Evolutionary conservation across 441 rosid species (phyloP), one percentile per base, ranked within the genome.

Genomic region (Isatis lusitanica): DNA sequence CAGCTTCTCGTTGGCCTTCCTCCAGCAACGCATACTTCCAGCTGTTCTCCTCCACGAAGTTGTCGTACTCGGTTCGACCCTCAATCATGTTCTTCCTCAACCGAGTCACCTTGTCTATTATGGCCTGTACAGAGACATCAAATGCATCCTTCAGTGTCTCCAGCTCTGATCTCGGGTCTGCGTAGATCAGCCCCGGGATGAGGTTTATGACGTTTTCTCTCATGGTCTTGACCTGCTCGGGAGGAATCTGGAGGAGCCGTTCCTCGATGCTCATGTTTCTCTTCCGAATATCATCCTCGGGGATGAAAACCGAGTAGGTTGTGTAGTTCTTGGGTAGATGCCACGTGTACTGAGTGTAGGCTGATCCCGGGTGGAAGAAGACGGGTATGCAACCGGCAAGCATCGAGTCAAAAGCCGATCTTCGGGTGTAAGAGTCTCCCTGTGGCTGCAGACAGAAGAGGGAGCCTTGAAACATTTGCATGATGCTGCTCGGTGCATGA

Each of bases 331-430:
- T 90, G 0, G 94, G 98, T 35, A 92, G 94, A 83, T 90, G 96
- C 98, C 98, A 92, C 13, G 92, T 88, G 74, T 92, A 92, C 26
- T 90, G 97, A 0, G 96, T 92, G 84, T 90, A 90, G 2, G 97
- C 98, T 2, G 98, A 92, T 6, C 93, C 98, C 0, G 99, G 98
- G 76, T 94, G 98, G 78, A 90, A 90, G 86, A 94, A 94, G 43
- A 92, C 92, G 0, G 97, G 93, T 74, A 90, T 89, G 70, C 98
- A 94, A 55, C 97, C 97, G 0, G 96, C 98, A 58, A 85, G 79
- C 92, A 94, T 92, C 0, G 93, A 88, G 74, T 94, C 92, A 58
- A 94, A 94, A 69, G 99, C 94, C 21, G 98, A 85, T 68, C 98
- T 84, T 66, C 97, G 75, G 0, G 99, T 94, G 82, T 88, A 94